phyloP scores from a whole-genome alignment of 768 basidiomycete species.

The Trametes elegans region DNA sequence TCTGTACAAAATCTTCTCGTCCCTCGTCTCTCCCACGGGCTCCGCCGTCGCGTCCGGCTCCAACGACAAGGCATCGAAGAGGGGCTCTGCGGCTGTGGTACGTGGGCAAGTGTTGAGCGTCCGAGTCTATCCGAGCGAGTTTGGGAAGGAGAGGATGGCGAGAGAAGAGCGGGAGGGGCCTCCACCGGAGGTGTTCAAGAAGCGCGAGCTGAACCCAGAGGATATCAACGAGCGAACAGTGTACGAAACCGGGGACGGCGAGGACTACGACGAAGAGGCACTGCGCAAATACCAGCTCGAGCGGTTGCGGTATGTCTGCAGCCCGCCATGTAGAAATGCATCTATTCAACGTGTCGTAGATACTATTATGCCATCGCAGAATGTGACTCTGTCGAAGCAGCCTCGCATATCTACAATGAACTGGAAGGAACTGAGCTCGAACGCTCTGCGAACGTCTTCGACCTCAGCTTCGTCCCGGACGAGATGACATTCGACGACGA shows the following conservation, averaged over 20 bases:
- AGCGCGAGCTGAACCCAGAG: constrained; percentile 43
- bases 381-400: constrained; percentile 76
- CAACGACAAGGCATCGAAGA: constrained; percentile 13
- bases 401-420: constrained; percentile 78
- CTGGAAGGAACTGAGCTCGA: constrained; percentile 95
- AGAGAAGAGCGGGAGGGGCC: constrained; percentile 91
- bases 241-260: constrained; percentile 63
- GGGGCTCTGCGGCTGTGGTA: constrained; percentile 33
- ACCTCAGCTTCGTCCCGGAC: constrained; percentile 91
- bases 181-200: constrained; percentile 78
- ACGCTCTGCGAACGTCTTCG: constrained; percentile 93
- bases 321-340: neutral
- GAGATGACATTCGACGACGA: constrained; percentile 83
- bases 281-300: constrained; percentile 91
- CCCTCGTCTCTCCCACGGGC: constrained; percentile 65
- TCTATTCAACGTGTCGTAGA: constrained; percentile 37
- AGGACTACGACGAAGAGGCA: constrained; percentile 86
- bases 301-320: constrained; percentile 67
- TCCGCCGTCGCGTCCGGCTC: constrained; percentile 28
- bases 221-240: constrained; percentile 65
- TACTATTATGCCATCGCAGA: constrained; percentile 96
- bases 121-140: constrained; percentile 88
- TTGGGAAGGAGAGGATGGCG: constrained; percentile 84
- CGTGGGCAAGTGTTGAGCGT: constrained; percentile 75
- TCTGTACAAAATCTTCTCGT: constrained; percentile 90